A percentile compares a stretch with the other conserved stretches of the same genome.
Evolutionary conservation across 2,329 filamentous ascomycete genomes (phyloP).

Genomic region (Pseudogymnoascus sp.): DNA sequence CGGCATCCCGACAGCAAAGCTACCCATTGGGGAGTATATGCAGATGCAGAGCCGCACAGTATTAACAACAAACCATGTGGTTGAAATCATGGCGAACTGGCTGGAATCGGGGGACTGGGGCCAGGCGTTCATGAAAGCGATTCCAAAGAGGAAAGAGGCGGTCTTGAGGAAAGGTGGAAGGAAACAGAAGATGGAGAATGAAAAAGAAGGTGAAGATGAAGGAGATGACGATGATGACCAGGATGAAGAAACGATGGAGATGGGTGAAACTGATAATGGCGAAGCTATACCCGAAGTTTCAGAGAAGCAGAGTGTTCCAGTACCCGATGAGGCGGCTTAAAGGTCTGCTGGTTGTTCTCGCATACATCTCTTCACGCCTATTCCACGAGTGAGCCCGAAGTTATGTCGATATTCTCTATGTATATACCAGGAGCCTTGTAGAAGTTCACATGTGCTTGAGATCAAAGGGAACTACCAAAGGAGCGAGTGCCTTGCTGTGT

Average conservation of each 20-base stretch:
- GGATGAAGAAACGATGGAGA: background rate
- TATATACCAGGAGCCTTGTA: background rate
- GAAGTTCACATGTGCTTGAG: background rate
- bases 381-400: background rate
- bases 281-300: background rate
- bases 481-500: background rate
- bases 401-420: background rate
- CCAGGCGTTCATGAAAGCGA: slow-evolving; percentile 76
- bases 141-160: slow-evolving; percentile 85
- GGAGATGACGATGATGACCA: background rate
- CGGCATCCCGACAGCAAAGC: slow-evolving; percentile 77
- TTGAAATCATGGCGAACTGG: slow-evolving; percentile 95
- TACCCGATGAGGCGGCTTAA: background rate
- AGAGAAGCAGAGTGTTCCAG: background rate
- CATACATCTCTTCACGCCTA: background rate
- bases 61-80: slow-evolving; percentile 88
- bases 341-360: background rate
- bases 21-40: slow-evolving; percentile 94
- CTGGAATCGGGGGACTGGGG: slow-evolving; percentile 88
- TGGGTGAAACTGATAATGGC: background rate
- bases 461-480: background rate
- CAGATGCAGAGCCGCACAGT: slow-evolving; percentile 82
- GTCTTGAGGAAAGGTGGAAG: slow-evolving; percentile 42
- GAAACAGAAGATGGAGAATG: background rate
- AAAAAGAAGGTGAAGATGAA: background rate